A percentile compares a stretch with the other conserved stretches of the same genome.
phyloP scores from a whole-genome alignment of 257 asterid genomes.

The Plectranthus barbatus region DNA sequence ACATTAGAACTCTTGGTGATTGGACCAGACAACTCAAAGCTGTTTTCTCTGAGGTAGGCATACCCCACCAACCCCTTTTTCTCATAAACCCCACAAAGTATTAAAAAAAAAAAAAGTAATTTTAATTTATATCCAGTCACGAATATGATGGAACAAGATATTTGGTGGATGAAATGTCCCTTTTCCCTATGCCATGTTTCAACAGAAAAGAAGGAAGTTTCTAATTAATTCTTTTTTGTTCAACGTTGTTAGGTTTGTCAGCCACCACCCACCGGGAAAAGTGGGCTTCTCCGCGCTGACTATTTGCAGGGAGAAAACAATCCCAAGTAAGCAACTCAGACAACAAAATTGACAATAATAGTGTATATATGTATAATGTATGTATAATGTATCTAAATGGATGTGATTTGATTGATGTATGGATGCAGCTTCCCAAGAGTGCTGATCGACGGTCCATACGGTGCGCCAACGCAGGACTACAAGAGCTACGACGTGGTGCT shows the following conservation, averaged over 20 bases:
- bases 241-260: conserved; percentile 57
- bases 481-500: conserved; percentile 53
- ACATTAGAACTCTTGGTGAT: conserved; percentile 82
- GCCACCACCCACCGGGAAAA: conserved; percentile 77
- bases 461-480: conserved; percentile 82
- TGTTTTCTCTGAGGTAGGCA: conserved; percentile 71
- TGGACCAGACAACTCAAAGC: conserved; percentile 84
- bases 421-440: conserved; percentile 69
- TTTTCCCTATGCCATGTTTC: not conserved
- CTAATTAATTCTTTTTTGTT: not conserved
- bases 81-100: too few species aligned
- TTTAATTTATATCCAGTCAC: not conserved
- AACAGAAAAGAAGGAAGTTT: too few species aligned
- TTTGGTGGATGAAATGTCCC: not conserved
- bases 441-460: conserved; percentile 65
- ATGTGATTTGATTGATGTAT: too few species aligned
- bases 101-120: too few species aligned
- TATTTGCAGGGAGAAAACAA: conserved; percentile 64
- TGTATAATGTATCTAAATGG: too few species aligned
- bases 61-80: not conserved
- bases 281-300: conserved; percentile 87
- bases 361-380: too few species aligned
- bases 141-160: too few species aligned
- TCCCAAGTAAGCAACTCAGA: conserved; percentile 70
- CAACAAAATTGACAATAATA: not conserved